Base-by-base conservation (phyloP, 2,329 filamentous ascomycete genomes). In the Aspergillus neoniger region DNA sequence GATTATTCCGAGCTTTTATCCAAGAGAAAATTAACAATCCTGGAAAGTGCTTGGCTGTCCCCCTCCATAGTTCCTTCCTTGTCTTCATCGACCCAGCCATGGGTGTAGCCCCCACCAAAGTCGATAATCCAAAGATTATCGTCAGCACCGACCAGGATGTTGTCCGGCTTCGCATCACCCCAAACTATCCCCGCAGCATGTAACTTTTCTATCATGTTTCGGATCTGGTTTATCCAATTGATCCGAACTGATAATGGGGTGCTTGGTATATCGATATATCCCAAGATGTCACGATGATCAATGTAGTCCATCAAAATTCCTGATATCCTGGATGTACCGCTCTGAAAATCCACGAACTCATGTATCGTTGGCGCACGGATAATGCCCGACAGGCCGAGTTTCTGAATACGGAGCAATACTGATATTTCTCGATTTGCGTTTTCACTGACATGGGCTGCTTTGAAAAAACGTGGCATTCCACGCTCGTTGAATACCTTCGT, bases 141-240 rank as follows among this genome's bases (percentile, higher is more conserved):
- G 36, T 51, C 17, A 25, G 6, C 9, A 9, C 36, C 48, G 36
- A 32, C 47, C 12, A 51, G 6, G 8, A 51, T 36, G 36, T 51
- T 51, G 15, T 51, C 48, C 15, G n/a, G 48, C 28, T 51, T 51
- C 10, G 48, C 48, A 51, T 51, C 48, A 19, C 48, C 48, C 48
- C 48, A 51, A 19, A 51, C 14, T 9, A 51, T 51, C 17, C 28
- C 48, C 15, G 48, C 48, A 28, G 48, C 28, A 51, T 51, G 48
- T 15, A 51, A 5, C 14, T 14, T 30, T 36, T n/a, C 15, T 9
- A 51, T 36, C 25, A 36, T 51, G 28, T 15, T 3, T 19, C 17
- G 48, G 2, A 51, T 6, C 28, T 51, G 48, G 3, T 7, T 28
- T 51, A 9, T 36, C 48, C 48, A 51, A n/a, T 32, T 19, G 0